A percentile compares a stretch with the other conserved stretches of the same genome.
Conservation (phyloP, 1,139 yeast species). For the Saccharomyces pastorianus region DNA sequence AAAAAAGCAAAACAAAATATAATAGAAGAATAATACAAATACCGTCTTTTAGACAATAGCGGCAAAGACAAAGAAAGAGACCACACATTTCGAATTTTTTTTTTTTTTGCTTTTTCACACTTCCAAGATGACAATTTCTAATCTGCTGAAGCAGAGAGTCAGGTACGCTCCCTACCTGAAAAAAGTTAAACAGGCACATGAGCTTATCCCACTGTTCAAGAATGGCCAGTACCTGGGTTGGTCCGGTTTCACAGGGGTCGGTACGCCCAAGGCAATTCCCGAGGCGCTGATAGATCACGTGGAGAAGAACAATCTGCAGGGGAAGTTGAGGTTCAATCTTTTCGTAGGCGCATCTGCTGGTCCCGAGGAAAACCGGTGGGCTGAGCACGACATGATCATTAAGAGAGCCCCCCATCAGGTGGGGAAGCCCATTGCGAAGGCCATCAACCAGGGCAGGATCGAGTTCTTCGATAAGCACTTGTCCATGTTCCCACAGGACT, state of each 20-base stretch:
- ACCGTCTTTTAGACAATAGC: neutral
- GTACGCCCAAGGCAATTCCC: slow-evolving; percentile 92
- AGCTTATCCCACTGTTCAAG: slow-evolving; percentile 74
- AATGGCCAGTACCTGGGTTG: slow-evolving; percentile 91
- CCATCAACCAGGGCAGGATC: slow-evolving; percentile 82
- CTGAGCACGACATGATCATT: slow-evolving; percentile 72
- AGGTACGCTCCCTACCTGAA: slow-evolving; percentile 77
- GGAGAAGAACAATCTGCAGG: slow-evolving; percentile 77
- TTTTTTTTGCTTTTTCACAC: neutral
- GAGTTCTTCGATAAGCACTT: slow-evolving; percentile 90
- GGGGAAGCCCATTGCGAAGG: slow-evolving; percentile 86
- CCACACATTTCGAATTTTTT: neutral
- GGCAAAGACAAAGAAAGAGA: neutral
- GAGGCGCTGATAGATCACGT: slow-evolving; percentile 83
- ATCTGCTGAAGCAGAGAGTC: slow-evolving; percentile 77
- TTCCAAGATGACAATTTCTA: slow-evolving; percentile 43
- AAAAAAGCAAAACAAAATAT: neutral
- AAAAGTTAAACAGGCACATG: slow-evolving; percentile 72
- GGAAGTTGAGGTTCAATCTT: slow-evolving; percentile 76
- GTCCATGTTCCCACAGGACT: slow-evolving; percentile 96
- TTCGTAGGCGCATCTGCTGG: slow-evolving; percentile 98
- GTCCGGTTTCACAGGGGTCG: slow-evolving; percentile 99
- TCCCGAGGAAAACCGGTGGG: slow-evolving; percentile 95
- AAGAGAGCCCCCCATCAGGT: slow-evolving; percentile 97
- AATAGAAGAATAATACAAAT: too few relatives aligned